phyloP scores from a whole-genome alignment of 495 filamentous ascomycete genomes.

The Podospora tetraspora region DNA sequence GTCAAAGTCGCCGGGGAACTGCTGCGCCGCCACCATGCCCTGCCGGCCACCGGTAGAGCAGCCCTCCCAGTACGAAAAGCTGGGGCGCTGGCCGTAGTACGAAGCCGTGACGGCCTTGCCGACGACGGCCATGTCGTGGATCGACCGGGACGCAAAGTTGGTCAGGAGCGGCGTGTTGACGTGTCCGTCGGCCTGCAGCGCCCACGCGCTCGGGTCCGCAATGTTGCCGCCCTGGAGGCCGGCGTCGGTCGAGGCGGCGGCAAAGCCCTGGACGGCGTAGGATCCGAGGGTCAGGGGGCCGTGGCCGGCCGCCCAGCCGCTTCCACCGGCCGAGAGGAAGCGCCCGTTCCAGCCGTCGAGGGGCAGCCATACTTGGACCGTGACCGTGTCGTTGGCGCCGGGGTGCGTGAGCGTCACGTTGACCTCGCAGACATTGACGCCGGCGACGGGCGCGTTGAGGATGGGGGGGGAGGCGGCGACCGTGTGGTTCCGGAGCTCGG shows the following conservation, averaged over 20 bases:
- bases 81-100: constrained; percentile 33
- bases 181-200: constrained; percentile 22
- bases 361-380: constrained; percentile 37
- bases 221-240: constrained; percentile 24
- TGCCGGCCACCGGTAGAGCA: constrained; percentile 44
- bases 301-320: constrained; percentile 31
- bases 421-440: constrained; percentile 41
- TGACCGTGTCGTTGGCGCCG: constrained; percentile 35
- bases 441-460: constrained; percentile 1
- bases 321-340: constrained; percentile 42
- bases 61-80: constrained; percentile 43
- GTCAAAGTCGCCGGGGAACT: constrained; percentile 39
- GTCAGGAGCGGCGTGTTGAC: constrained; percentile 36
- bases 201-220: constrained; percentile 31
- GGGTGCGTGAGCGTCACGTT: constrained; percentile 43
- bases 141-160: constrained; percentile 33
- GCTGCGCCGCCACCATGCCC: constrained; percentile 40
- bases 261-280: constrained; percentile 24
- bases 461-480: too few species aligned
- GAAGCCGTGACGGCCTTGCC: constrained; percentile 27
- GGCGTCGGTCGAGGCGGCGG: constrained; percentile 38
- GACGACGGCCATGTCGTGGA: constrained; percentile 31
- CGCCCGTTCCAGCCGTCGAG: constrained; percentile 39
- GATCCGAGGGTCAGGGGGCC: constrained; percentile 18
- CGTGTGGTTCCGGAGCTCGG: too few species aligned